phyloP scores from a whole-genome alignment of 495 filamentous ascomycete species.

The Talaromyces trachyspermus region DNA sequence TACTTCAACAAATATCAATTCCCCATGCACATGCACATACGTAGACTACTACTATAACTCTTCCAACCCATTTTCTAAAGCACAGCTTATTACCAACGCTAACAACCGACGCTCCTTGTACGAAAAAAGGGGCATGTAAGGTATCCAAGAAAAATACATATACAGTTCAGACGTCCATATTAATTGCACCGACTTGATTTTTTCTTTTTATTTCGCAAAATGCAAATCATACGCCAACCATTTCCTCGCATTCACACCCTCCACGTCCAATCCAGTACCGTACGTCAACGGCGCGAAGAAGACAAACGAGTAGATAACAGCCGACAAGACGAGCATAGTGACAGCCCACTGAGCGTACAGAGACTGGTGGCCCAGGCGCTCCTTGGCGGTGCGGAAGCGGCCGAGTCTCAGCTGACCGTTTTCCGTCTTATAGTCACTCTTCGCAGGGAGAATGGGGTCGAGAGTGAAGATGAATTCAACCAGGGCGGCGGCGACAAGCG shows the following conservation, averaged over 20 bases:
- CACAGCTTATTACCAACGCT: too few relatives aligned
- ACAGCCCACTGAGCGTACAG: conserved; percentile 74
- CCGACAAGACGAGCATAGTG: conserved; percentile 55
- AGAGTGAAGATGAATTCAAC: conserved; percentile 94
- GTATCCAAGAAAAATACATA: too few relatives aligned
- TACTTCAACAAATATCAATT: too few relatives aligned
- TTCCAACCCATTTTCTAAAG: too few relatives aligned
- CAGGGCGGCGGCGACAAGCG: conserved; percentile 91
- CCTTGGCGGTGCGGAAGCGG: conserved; percentile 60
- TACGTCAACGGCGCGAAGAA: conserved; percentile 95
- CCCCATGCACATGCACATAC: too few relatives aligned
- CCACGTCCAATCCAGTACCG: conserved; percentile 79
- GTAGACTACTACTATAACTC: too few relatives aligned
- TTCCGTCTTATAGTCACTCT: conserved; percentile 36
- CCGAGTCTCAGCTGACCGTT: conserved; percentile 27
- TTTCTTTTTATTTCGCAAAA: too few relatives aligned
- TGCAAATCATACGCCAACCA: conserved; percentile 97
- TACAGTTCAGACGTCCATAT: too few relatives aligned
- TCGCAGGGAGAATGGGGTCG: conserved; percentile 52
- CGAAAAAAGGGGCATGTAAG: too few relatives aligned
- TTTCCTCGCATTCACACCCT: conserved; percentile 76
- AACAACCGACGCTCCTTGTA: too few relatives aligned
- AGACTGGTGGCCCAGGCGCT: conserved; percentile 74
- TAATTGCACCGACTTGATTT: too few relatives aligned
- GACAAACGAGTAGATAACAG: conserved; percentile 71